Evolutionary conservation across 176 grass and related monocot genomes (phyloP), one percentile per base, ranked within the genome.

Genomic region (Puccinellia tenuiflora): DNA sequence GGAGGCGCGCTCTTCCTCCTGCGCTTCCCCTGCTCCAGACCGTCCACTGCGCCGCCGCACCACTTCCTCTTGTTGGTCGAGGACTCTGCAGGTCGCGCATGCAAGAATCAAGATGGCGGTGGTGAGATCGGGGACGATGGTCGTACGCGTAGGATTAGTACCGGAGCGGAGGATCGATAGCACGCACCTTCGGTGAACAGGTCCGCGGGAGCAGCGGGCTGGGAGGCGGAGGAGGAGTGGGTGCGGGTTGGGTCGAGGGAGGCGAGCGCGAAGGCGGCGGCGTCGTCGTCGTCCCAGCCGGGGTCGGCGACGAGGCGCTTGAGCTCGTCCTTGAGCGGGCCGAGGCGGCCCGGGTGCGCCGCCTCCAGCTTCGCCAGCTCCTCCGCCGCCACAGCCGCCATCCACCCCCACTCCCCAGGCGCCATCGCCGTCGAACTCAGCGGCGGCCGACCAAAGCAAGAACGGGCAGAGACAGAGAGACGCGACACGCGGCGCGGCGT

Each of bases 281-380:
- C 28, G 43, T 0, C 43, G 57, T 22, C 68, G 7, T 37, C 87
- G 67, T 83, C 85, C 26, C 59, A 45, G 37, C 75, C 60, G 77
- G 90, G 90, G 2, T 92, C 52, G 76, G 86, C 78, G 84, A 97
- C 85, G 77, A 97, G 79, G 31, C 76, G 89, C 75, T 87, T 74
- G 30, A 97, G 90, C 77, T 97, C 94, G 64, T 81, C 84, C 85
- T 97, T 97, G 80, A 94, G 92, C 65, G 73, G 83, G 72, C 70
- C 85, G 88, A 94, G 87, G 47, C 88, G 92, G 78, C 87, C 67
- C 43, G 94, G 94, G 54, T 97, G 90, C 79, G 77, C 77, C 17
- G 77, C 79, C 61, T 97, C 95, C 81, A 97, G 90, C 75, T 87
- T 92, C 45, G 86, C 81, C 53, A 97, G 86, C 88, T 97, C 95